Evolutionary conservation across 371 early-diverging fungal genomes (phyloP).

Genomic region (Nematocida ironsii): DNA sequence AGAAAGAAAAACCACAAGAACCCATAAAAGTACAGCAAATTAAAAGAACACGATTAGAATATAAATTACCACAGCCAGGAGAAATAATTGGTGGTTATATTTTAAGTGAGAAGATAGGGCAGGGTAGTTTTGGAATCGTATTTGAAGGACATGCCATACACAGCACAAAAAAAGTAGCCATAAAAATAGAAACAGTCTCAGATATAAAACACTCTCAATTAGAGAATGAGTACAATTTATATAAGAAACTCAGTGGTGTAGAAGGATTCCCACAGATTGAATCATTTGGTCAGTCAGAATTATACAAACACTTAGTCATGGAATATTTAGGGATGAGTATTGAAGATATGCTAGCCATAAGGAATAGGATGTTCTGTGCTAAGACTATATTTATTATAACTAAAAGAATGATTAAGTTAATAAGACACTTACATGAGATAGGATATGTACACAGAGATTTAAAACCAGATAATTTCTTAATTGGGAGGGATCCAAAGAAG

Average conservation of each 20-base stretch:
- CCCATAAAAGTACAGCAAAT: neutral
- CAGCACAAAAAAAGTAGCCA: slow-evolving; percentile 80
- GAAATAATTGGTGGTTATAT: slow-evolving; percentile 51
- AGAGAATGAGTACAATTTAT: slow-evolving; percentile 63
- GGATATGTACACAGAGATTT: slow-evolving; percentile 77
- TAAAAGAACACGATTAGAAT: slow-evolving; percentile 36
- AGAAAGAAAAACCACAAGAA: neutral
- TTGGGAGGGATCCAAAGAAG: slow-evolving; percentile 73
- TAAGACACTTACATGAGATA: slow-evolving; percentile 75
- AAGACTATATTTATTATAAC: slow-evolving; percentile 68
- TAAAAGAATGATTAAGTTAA: slow-evolving; percentile 63
- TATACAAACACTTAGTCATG: slow-evolving; percentile 61
- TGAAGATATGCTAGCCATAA: slow-evolving; percentile 56
- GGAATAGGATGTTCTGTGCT: slow-evolving; percentile 50
- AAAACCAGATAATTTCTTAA: slow-evolving; percentile 77
- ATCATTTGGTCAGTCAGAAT: slow-evolving; percentile 52
- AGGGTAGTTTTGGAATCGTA: slow-evolving; percentile 88
- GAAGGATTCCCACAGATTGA: slow-evolving; percentile 59
- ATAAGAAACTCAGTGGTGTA: slow-evolving; percentile 49
- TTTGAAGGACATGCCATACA: slow-evolving; percentile 75
- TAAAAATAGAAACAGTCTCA: slow-evolving; percentile 72
- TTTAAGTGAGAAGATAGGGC: slow-evolving; percentile 71
- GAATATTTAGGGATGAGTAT: slow-evolving; percentile 59
- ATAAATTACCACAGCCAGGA: slow-evolving; percentile 41
- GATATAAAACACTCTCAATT: slow-evolving; percentile 47